Evolutionary conservation across 2,329 filamentous ascomycete genomes (phyloP), one percentile per base, ranked within the genome.

Genomic region (Fusarium penzigii): DNA sequence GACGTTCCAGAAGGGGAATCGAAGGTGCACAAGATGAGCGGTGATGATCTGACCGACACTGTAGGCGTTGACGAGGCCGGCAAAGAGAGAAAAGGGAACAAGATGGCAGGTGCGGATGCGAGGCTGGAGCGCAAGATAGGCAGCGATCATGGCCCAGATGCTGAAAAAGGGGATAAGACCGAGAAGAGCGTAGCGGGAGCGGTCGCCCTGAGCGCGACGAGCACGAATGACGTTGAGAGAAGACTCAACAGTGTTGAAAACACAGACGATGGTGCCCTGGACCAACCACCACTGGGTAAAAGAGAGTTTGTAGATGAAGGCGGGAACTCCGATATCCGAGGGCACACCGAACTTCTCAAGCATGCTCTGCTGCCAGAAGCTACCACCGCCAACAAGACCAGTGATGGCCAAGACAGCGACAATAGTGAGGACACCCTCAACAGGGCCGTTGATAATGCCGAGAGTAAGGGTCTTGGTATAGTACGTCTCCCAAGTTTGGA

Each of bases 401-500:
- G 94, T 97, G 57, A 95, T 76, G 36, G 85, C 83, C 72, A 94
- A 97, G 53, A 99, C 86, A 49, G 82, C 69, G 64, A 90, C 87
- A 17, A 99, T 81, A 39, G 90, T 92, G 43, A 97, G 75, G 50
- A 99, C 88, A 46, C 94, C 94, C 74, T 99, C 94, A 38, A 99
- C 94, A 5, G 94, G 94, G 1, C 94, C 94, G 59, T 93, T 97
- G 61, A 99, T 81, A 57, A 97, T 77, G 53, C 94, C 94, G 6
- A 99, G 83, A 2, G 92, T 97, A 44, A 99, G 83, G 3, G 92
- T 94, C 72, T 97, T 92, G 46, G 94, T 99, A 75, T 97, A 93
- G 75, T 97, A 99, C 72, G 97, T 94, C 68, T 99, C 94, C 94
- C 94, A 99, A 34, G 94, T 97, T 72, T 97, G 94, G 40, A 97